phyloP scores from a whole-genome alignment of 495 filamentous ascomycete genomes.

The Cercophora newfieldiana region DNA sequence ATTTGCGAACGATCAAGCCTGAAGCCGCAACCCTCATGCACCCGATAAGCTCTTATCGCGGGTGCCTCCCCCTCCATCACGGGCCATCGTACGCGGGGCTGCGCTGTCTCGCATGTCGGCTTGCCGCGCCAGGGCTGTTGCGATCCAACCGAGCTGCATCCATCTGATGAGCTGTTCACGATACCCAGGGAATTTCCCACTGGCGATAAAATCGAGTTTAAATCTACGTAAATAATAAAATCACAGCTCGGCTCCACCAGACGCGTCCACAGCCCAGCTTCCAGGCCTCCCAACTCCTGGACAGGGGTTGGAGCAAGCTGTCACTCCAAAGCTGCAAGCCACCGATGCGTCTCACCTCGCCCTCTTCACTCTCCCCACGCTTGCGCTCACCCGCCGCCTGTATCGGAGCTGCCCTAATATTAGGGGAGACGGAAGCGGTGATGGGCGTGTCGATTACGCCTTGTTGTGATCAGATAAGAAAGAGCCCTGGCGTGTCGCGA shows the following conservation, averaged over 20 bases:
- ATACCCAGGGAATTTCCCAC: not conserved
- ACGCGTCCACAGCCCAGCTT: too few species aligned
- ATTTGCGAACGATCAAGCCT: conserved; percentile 4
- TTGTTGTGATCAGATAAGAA: conserved; percentile 8
- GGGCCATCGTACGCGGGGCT: conserved; percentile 18
- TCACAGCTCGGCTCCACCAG: not conserved
- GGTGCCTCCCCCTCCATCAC: conserved; percentile 9
- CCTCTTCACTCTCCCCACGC: not conserved
- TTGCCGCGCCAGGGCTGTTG: conserved; percentile 11
- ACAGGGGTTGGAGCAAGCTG: not conserved
- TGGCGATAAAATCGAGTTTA: not conserved
- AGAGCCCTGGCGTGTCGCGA: not conserved
- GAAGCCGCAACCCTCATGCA: conserved; percentile 4
- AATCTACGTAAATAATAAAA: not conserved
- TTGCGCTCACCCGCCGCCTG: not conserved
- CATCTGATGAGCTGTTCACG: conserved; percentile 16
- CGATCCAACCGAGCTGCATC: conserved; percentile 26
- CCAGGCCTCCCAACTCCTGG: not conserved
- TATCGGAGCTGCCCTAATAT: not conserved
- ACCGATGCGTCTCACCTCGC: conserved; percentile 7
- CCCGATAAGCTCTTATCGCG: conserved; percentile 12
- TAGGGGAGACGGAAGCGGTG: not conserved
- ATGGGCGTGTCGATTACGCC: not conserved
- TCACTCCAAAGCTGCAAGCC: conserved; percentile 8
- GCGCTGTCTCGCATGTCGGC: conserved; percentile 25